Base-by-base conservation (phyloP, 176 grass and related monocot genomes). In the Avena insularis region DNA sequence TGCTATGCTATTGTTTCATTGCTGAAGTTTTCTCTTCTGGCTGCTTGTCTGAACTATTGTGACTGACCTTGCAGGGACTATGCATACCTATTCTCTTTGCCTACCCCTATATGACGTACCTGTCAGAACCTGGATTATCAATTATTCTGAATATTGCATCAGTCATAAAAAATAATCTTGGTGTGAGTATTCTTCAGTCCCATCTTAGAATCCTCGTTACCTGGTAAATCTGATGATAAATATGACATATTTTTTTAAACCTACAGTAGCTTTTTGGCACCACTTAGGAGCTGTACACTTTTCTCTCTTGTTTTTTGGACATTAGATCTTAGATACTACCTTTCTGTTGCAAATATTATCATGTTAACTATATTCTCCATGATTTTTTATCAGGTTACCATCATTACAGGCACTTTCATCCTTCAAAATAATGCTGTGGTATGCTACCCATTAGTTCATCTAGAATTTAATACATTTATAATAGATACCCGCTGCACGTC, bases 31-130 rank as follows among this genome's bases (percentile, higher is more conserved):
- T 77, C 35, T 83, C n/a, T 53, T 81, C 33, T 84, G 69, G 8
- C 69, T 79, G 19, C 75, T 49, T 64, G 12, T 83, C 76, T 82
- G n/a, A 77, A 56, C 17, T 49, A 25, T 55, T 79, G 6, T 79
- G 66, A 43, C 83, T 19, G 14, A 77, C 5, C 45, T 38, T 90
- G 75, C 86, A 95, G 93, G 61, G 80, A 61, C 19, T 92, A 46
- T 83, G 58, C 70, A 83, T 95, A 87, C 91, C 91, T 46, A 88
- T 95, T 71, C 87, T 95, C 29, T 92, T 81, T 56, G 86, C 89
- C n/a, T 95, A 83, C 84, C 93, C 93, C 12, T 95, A 75, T 29
- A 91, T 95, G 89, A 82, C 91, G 9, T 70, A 91, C 33, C 67
- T 95, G 9, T 95, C 93, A 13, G 86, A 50, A 86, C 71, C 87